Percentiles rank a stretch among this genome's conserved stretches.
Evolutionary conservation across 768 basidiomycete genomes (phyloP).

Genomic region (Cantharellus anzutake): DNA sequence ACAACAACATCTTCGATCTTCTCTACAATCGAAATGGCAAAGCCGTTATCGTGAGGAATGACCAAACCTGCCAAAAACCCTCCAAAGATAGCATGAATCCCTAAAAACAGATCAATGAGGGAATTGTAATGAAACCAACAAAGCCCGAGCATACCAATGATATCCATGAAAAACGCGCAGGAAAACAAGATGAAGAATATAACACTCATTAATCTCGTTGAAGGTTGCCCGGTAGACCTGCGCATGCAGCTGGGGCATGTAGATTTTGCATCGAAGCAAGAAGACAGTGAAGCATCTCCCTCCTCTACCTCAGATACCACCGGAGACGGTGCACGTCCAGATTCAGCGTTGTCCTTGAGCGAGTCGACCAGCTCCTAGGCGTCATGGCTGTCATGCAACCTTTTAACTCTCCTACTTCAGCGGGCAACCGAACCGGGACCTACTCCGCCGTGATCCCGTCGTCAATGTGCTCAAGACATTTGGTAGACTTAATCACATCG

Average conservation of each 20-base stretch:
- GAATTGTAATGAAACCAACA: constrained; percentile 26
- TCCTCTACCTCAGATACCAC: not conserved
- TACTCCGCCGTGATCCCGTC: constrained; percentile 45
- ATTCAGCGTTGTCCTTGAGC: constrained; percentile 23
- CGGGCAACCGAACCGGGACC: constrained; percentile 60
- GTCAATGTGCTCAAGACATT: constrained; percentile 62
- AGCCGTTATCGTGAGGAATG: constrained; percentile 75
- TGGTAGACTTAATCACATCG: constrained; percentile 44
- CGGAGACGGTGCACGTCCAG: constrained; percentile 1
- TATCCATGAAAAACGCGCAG: constrained; percentile 82
- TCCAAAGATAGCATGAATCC: constrained; percentile 22
- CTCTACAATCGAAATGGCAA: constrained; percentile 75
- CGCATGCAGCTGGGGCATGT: too few species aligned
- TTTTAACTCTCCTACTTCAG: constrained; percentile 15
- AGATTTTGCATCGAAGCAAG: too few species aligned
- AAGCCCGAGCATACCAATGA: constrained; percentile 47
- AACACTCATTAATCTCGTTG: constrained; percentile 73
- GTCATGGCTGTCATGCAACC: constrained; percentile 26
- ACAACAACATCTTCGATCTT: constrained; percentile 84
- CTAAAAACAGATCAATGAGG: constrained; percentile 16
- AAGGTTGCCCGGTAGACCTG: constrained; percentile 34
- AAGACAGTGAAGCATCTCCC: too few species aligned
- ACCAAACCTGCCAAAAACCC: constrained; percentile 74
- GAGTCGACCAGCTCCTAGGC: constrained; percentile 23
- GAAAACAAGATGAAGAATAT: constrained; percentile 67